Conservation (phyloP, 2,329 filamentous ascomycete genomes). For the Aspergillus arachidicola region DNA sequence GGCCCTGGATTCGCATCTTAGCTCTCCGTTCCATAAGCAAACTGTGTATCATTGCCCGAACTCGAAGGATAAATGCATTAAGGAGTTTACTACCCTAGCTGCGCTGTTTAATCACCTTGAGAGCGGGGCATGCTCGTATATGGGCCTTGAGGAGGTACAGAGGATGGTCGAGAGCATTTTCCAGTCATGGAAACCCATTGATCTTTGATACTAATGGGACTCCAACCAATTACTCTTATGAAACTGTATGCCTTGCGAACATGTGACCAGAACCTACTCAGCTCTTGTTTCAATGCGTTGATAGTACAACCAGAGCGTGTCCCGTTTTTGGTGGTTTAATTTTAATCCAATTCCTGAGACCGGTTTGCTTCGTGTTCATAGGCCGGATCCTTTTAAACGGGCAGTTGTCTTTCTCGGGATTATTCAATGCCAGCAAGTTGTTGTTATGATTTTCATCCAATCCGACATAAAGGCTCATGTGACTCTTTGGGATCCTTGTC, state of each 20-base stretch:
- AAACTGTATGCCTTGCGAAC: neutral
- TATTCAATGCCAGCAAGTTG: too few species aligned
- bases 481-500: too few species aligned
- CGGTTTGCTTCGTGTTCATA: too few species aligned
- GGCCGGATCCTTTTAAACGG: too few species aligned
- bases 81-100: constrained; percentile 44
- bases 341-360: too few species aligned
- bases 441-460: too few species aligned
- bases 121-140: constrained; percentile 46
- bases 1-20: constrained; percentile 56
- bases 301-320: too few species aligned
- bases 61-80: constrained; percentile 29
- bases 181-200: constrained; percentile 16
- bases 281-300: too few species aligned
- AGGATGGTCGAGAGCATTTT: constrained; percentile 18
- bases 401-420: accelerated
- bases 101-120: constrained; percentile 50
- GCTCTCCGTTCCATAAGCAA: constrained; percentile 55
- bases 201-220: constrained; percentile 2
- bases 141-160: constrained; percentile 47
- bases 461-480: too few species aligned
- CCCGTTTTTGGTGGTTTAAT: too few species aligned
- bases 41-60: constrained; percentile 51
- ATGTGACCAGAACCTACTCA: too few species aligned
- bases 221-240: too few species aligned